Base-by-base conservation (phyloP, 108 stramenopile genomes). In the Skeletonema potamos region DNA sequence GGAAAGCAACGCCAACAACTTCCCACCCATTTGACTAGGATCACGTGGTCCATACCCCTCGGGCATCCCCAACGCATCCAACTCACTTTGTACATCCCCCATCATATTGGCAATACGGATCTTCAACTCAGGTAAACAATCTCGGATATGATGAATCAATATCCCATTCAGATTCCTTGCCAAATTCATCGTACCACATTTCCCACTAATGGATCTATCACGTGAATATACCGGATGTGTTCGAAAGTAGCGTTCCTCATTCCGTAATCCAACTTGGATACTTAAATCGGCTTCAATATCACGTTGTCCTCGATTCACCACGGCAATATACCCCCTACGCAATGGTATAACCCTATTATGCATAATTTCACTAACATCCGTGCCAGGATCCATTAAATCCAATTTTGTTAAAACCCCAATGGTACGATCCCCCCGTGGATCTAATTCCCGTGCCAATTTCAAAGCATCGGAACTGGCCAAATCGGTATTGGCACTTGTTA, bases 301-400 rank as follows among this genome's bases (percentile, higher is more conserved):
- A 34, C 89, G 86, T 83, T 99, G 99, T 39, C 97, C 96, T 15
- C 99, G 89, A 82, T 98, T 98, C 70, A 99, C 96, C 7, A 98
- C 92, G 39, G 83, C 98, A 63, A 99, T 93, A 74, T 95, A 99
- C 24, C 99, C 99, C 24, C 86, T 77, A 11, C 92, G 81, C 8
- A 99, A 82, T 5, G 97, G 96, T 46, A 98, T 96, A 22, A 98
- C 87, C 48, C 85, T 84, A 70, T 98, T 98, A 34, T 83, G 58
- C 51, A 99, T 84, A 54, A 97, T 93, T 33, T 98, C 96, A 28
- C 76, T 63, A 1, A 92, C 95, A 84, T 99, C 98, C 36, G 97
- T 98, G 27, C 98, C 98, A n/a, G 92, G 93, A 82, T 99, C 99
- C 97, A 99, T 97, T 44, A 99, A 82, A 80, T 99, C 99, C 12